These are phyloP conservation scores for Eutypella sp. DNA, from an alignment of 2,329 filamentous ascomycete genomes.

Conservation along the genomic window DNA sequence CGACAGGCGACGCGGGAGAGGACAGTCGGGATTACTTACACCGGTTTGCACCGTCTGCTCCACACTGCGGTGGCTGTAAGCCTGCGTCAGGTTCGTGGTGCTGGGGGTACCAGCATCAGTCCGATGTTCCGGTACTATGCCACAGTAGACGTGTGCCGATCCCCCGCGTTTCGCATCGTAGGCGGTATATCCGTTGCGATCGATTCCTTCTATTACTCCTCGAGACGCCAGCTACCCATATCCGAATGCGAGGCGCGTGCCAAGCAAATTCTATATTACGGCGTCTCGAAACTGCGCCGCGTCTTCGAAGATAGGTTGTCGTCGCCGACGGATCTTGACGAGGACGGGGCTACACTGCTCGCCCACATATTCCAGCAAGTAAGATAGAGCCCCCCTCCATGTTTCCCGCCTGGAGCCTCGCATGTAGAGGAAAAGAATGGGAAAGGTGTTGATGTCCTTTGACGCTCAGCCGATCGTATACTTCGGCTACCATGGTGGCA, in stretches of 20 bases:
- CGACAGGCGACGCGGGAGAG: not conserved
- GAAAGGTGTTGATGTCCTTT: no score
- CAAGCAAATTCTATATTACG: not conserved
- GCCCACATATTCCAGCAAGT: no score
- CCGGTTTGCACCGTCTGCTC: conserved; percentile 5
- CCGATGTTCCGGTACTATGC: conserved; percentile 5
- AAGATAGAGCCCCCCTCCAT: no score
- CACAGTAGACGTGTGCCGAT: not conserved
- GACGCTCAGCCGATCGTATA: no score
- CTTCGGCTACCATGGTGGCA: no score
- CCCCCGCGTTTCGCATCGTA: not conserved
- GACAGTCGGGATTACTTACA: not conserved
- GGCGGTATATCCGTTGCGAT: not conserved
- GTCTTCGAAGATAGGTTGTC: not conserved
- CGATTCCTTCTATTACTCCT: not conserved
- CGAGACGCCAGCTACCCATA: not conserved
- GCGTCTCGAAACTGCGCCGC: not conserved
- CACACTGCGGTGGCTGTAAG: conserved; percentile 6
- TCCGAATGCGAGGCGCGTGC: no score
- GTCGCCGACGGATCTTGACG: not conserved
- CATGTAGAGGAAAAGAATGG: no score
- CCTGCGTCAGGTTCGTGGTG: conserved; percentile 3
- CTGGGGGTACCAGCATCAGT: conserved; percentile 7
- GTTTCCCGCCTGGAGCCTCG: no score
- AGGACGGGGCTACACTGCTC: no score